phyloP scores from a whole-genome alignment of 2,329 filamentous ascomycete genomes.

The Sporothrix mexicana region DNA sequence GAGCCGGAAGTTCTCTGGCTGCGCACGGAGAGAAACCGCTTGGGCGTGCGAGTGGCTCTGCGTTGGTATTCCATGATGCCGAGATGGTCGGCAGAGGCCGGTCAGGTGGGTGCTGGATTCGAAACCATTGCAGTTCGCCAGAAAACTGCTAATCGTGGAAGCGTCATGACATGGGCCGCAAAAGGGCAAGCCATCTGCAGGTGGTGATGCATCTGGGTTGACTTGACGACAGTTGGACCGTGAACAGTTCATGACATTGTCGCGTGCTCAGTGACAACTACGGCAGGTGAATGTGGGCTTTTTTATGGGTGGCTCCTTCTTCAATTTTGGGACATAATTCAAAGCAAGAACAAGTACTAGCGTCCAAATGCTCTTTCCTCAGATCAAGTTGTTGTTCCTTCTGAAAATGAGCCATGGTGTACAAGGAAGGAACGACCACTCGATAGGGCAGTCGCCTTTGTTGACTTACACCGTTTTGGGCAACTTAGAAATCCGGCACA shows the following conservation, averaged over 20 bases:
- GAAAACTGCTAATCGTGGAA: neutral
- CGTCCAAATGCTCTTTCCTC: neutral
- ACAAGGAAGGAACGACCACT: neutral
- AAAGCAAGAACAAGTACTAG: neutral
- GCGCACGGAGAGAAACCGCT: neutral
- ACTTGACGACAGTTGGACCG: slow-evolving; percentile 30
- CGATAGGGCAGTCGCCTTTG: neutral
- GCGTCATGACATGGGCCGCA: no score
- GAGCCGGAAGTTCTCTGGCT: neutral
- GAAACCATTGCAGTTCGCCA: neutral
- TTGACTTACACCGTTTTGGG: slow-evolving; percentile 30
- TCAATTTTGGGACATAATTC: neutral
- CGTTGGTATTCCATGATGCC: slow-evolving; percentile 17
- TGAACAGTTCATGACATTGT: neutral
- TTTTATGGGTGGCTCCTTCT: neutral
- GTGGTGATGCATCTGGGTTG: slow-evolving; percentile 9
- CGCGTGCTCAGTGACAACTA: no score
- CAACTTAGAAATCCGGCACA: neutral
- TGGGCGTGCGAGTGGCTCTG: slow-evolving; percentile 3
- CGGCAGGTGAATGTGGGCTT: neutral
- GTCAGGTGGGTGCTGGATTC: neutral
- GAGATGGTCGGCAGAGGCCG: neutral
- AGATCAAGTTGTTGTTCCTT: neutral
- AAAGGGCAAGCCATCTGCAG: neutral
- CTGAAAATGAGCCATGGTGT: neutral